Evolutionary conservation across 2,329 filamentous ascomycete genomes (phyloP).

Genomic region (Atkinsonella hypoxylon): DNA sequence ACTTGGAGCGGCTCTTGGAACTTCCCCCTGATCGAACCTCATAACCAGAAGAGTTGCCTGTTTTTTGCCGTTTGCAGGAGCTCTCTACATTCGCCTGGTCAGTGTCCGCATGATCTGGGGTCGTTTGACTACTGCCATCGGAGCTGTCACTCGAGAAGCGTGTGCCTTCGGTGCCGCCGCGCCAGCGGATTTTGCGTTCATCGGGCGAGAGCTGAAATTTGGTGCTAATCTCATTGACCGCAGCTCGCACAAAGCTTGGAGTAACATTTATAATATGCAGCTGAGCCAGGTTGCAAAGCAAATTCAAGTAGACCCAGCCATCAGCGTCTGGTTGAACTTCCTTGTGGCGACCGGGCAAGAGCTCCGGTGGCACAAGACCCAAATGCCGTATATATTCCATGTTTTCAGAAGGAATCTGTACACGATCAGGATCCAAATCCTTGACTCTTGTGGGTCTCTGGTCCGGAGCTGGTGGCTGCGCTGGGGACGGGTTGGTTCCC

Average conservation of each 20-base stretch:
- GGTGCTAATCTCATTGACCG: conserved; percentile 56
- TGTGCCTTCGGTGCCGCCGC: conserved; percentile 54
- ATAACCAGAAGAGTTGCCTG: conserved; percentile 21
- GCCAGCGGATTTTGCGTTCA: conserved; percentile 71
- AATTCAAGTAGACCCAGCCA: conserved; percentile 73
- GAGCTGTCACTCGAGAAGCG: conserved; percentile 53
- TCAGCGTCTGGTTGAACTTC: conserved; percentile 51
- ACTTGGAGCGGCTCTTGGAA: conserved; percentile 28
- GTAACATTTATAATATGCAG: conserved; percentile 79
- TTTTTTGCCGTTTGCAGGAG: conserved; percentile 35
- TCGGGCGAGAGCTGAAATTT: conserved; percentile 70
- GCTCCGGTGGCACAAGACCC: conserved; percentile 50
- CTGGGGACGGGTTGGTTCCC: conserved; percentile 28
- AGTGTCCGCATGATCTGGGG: conserved; percentile 37
- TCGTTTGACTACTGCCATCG: conserved; percentile 33
- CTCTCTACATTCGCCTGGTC: conserved; percentile 29
- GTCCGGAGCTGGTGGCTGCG: conserved; percentile 36
- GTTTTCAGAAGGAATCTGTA: conserved; percentile 64
- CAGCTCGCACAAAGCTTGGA: conserved; percentile 60
- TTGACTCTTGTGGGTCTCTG: conserved; percentile 67
- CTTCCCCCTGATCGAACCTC: conserved; percentile 21
- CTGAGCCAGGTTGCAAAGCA: conserved; percentile 72
- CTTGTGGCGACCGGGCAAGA: conserved; percentile 25
- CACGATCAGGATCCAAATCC: conserved; percentile 68
- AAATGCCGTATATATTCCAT: conserved; percentile 69